Conservation (phyloP, 768 basidiomycete genomes). For the Kwoniella bestiolae region DNA sequence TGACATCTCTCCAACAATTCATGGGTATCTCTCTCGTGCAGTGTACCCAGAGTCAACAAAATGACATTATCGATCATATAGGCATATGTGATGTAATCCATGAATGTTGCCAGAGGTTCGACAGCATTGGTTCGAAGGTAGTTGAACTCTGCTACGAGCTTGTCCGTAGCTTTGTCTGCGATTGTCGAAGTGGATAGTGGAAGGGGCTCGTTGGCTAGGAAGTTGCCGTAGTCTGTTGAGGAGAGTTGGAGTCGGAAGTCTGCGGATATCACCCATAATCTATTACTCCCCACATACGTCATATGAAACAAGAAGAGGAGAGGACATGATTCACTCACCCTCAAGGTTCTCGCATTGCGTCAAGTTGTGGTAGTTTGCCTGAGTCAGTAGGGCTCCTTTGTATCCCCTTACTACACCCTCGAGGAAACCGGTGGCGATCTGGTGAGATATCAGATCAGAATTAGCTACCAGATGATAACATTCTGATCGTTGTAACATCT, state of each 20-base stretch:
- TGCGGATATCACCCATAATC: constrained; percentile 57
- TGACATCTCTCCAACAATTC: constrained; percentile 96
- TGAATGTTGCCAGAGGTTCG: constrained; percentile 84
- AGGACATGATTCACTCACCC: constrained; percentile 65
- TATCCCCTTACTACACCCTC: constrained; percentile 72
- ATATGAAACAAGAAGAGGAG: too few relatives aligned
- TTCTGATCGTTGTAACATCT: too few relatives aligned
- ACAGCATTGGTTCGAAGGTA: constrained; percentile 89
- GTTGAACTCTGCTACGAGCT: constrained; percentile 96
- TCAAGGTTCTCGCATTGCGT: constrained; percentile 97
- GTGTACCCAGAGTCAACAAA: constrained; percentile 91
- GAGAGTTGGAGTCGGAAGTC: constrained; percentile 95
- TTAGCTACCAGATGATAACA: too few relatives aligned
- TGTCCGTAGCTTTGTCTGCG: constrained; percentile 92
- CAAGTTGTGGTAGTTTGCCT: constrained; percentile 87
- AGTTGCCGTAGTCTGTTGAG: constrained; percentile 97
- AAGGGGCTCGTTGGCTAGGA: constrained; percentile 92
- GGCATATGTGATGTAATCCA: constrained; percentile 97
- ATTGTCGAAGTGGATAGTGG: constrained; percentile 93
- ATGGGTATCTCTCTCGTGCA: constrained; percentile 96
- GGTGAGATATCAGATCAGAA: not conserved
- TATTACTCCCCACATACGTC: too few relatives aligned
- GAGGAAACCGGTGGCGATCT: constrained; percentile 59
- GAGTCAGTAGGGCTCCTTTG: constrained; percentile 87
- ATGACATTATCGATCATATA: constrained; percentile 99